Base-by-base conservation (phyloP, 148 eudicot genomes). In the Heliosperma pusillum region DNA sequence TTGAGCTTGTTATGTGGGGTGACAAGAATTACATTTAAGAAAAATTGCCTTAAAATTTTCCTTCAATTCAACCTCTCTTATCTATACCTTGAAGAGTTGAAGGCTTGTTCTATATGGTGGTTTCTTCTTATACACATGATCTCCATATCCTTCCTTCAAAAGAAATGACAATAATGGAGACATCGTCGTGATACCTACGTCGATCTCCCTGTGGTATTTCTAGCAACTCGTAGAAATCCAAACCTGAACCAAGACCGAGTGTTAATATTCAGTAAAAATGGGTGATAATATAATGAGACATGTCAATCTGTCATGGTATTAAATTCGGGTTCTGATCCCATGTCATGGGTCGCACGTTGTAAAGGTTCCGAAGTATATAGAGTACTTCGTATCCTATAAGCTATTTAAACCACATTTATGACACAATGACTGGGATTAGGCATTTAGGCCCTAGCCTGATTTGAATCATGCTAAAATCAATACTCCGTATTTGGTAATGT, bases 181-280 rank as follows among this genome's bases (percentile, higher is more conserved):
- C 98, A 62, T 95, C 98, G 36, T 95, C 98, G 55, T 95, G 98
- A 83, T 90, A 94, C 45, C 93, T 89, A 0, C 98, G 86, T 20
- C 98, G 84, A 78, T 94, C 98, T 36, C 98, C 98, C 81, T 94
- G 98, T 1, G 97, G 98, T 83, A 94, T 94, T 74, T 94, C 98
- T 19, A 94, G 90, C 87, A 95, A 82, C 80, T 95, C 98, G 62
- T 90, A 91, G 52, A 84, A 79, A 74, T 84, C 87, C 82, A 84
- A 73, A 33, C 87, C 87, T 84, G 82, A 58, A 70, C 4, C 33
- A 42, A 40, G 45, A 50, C 26, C 4, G 15, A 63, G 50, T 36
- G 26, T 72, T n/a, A 44, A 4, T 15, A 15, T 80, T 66, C 10
- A 10, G 63, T 59, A 22, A 36, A 36, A 36, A 36, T 33, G 5